Evolutionary conservation across 257 asterid species (phyloP).

Genomic region (Fraxinus americana): DNA sequence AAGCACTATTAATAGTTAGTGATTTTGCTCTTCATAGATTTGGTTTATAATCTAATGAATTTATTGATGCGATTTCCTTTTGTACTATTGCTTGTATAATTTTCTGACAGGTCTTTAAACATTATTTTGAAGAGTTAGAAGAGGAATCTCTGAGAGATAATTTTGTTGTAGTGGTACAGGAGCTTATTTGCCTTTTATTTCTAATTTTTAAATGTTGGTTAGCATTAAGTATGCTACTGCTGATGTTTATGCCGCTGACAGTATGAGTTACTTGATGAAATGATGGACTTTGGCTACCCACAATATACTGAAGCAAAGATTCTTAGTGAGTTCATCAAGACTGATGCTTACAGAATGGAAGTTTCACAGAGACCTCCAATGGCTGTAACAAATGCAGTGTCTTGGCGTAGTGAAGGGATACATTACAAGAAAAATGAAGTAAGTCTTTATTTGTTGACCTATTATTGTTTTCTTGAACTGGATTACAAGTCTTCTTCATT

Average conservation of each 20-base stretch:
- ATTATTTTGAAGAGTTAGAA: slow-evolving; percentile 96
- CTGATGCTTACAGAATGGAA: slow-evolving; percentile 99
- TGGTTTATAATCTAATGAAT: slow-evolving; percentile 16
- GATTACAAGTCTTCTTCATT: slow-evolving; percentile 26
- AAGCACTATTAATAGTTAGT: slow-evolving; percentile 48
- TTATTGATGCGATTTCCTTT: slow-evolving; percentile 22
- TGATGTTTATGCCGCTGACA: slow-evolving; percentile 37
- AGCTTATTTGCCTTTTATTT: slow-evolving; percentile 23
- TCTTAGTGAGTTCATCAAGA: slow-evolving; percentile 97
- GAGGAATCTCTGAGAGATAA: slow-evolving; percentile 98
- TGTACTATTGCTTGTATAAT: slow-evolving; percentile 8
- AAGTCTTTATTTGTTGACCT: slow-evolving; percentile 27
- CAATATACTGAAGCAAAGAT: slow-evolving; percentile 98
- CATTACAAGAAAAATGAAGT: slow-evolving; percentile 96
- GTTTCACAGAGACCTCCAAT: slow-evolving; percentile 98
- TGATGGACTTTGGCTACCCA: slow-evolving; percentile 99
- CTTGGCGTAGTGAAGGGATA: slow-evolving; percentile 99
- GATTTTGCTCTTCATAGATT: slow-evolving; percentile 16
- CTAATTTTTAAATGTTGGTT: slow-evolving; percentile 13
- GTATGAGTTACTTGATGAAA: slow-evolving; percentile 98
- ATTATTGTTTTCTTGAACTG: slow-evolving; percentile 19
- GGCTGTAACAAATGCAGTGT: slow-evolving; percentile 99
- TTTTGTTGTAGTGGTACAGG: slow-evolving; percentile 96
- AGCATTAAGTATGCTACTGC: slow-evolving; percentile 9
- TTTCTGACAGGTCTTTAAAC: slow-evolving; percentile 84